These are phyloP conservation scores for Yamadazyma atlantica DNA, from an alignment of 1,139 yeast species.

Conservation along the genomic window DNA sequence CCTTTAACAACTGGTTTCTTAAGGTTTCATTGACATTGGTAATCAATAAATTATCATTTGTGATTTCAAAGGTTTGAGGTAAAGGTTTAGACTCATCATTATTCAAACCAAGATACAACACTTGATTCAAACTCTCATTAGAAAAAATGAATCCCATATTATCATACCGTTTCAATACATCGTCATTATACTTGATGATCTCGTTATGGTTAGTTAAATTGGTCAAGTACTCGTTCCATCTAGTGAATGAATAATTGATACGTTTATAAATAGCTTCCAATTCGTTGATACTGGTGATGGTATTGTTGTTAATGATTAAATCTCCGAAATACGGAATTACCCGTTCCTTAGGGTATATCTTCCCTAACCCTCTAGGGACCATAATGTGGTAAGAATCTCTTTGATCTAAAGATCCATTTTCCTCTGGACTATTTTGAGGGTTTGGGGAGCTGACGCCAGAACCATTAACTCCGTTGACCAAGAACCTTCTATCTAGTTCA, in stretches of 20 bases:
- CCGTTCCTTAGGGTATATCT: conserved; percentile 68
- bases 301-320: conserved; percentile 40
- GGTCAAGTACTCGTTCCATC: conserved; percentile 73
- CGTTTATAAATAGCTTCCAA: conserved; percentile 68
- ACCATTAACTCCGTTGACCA: conserved; percentile 36
- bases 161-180: conserved; percentile 43
- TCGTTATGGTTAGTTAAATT: conserved; percentile 39
- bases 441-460: conserved; percentile 16
- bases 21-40: conserved; percentile 17
- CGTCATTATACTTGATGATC: conserved; percentile 43
- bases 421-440: conserved; percentile 9
- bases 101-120: conserved; percentile 40
- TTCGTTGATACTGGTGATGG: conserved; percentile 47
- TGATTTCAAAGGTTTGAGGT: conserved; percentile 18
- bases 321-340: conserved; percentile 95
- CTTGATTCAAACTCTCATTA: conserved; percentile 48
- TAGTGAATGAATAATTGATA: conserved; percentile 68
- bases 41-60: conserved; percentile 1
- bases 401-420: conserved; percentile 16
- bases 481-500: conserved; percentile 77
- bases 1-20: conserved; percentile 26
- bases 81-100: conserved; percentile 29
- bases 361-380: conserved; percentile 89
- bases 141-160: conserved; percentile 48
- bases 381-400: conserved; percentile 65